These are phyloP conservation scores for Cerioporus squamosus DNA, from an alignment of 1,284 basidiomycete genomes.

Conservation along the genomic window DNA sequence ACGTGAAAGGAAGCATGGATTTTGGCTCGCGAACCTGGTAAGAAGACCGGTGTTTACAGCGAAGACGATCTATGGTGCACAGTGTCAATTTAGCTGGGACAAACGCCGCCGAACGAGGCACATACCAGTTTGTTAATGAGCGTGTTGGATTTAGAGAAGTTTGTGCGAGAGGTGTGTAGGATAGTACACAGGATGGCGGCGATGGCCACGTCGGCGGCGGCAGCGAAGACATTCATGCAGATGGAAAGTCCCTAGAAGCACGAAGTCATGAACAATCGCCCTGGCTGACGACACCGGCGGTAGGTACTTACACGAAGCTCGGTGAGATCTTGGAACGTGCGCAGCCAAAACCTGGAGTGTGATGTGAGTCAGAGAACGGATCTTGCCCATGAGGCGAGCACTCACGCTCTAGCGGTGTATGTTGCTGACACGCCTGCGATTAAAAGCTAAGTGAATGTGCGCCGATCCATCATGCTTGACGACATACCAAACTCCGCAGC, in stretches of 20 bases:
- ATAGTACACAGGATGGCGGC: slow-evolving; percentile 52
- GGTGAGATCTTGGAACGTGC: slow-evolving; percentile 48
- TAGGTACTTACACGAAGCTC: slow-evolving; percentile 44
- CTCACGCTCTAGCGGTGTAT: slow-evolving; percentile 25
- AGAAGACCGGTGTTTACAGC: slow-evolving; percentile 59
- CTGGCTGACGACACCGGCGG: background rate
- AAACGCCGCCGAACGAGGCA: background rate
- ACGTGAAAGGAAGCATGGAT: too few relatives aligned
- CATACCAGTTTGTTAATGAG: slow-evolving; percentile 60
- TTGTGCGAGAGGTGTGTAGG: slow-evolving; percentile 54
- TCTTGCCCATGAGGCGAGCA: background rate
- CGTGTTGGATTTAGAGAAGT: slow-evolving; percentile 59
- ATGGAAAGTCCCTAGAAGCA: slow-evolving; percentile 51
- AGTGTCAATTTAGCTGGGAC: background rate
- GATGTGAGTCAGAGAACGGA: background rate
- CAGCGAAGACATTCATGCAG: slow-evolving; percentile 57
- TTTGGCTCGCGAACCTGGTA: slow-evolving; percentile 47
- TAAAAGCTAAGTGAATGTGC: background rate
- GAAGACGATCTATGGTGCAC: slow-evolving; percentile 48
- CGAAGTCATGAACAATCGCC: too few relatives aligned
- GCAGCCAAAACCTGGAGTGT: slow-evolving; percentile 13
- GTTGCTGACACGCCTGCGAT: slow-evolving; percentile 4
- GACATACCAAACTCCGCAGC: slow-evolving; percentile 51
- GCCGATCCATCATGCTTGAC: background rate
- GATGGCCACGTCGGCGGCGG: slow-evolving; percentile 54